A percentile compares a stretch with the other conserved stretches of the same genome.
phyloP scores from a whole-genome alignment of 2,329 filamentous ascomycete genomes.

The Helotiales sp. region DNA sequence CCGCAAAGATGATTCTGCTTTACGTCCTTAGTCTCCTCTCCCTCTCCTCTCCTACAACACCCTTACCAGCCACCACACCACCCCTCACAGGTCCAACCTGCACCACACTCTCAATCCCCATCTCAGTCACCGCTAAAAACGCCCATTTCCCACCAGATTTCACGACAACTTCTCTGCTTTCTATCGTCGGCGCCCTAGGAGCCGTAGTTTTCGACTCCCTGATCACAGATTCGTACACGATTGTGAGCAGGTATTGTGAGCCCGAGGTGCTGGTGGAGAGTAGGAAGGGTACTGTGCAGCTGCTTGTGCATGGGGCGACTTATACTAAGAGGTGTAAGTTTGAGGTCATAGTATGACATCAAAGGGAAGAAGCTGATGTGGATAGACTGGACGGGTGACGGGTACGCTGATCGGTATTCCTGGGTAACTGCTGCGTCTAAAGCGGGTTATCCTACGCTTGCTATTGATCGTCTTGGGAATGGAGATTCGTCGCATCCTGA shows the following conservation, averaged over 20 bases:
- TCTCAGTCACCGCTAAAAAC: not conserved
- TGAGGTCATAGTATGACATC: too few relatives aligned
- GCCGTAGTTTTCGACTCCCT: not conserved
- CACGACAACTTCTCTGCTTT: conserved; percentile 2
- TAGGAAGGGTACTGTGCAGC: conserved; percentile 31
- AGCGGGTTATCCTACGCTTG: conserved; percentile 37
- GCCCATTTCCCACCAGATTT: not conserved
- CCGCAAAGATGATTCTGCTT: not conserved
- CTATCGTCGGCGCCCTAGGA: not conserved
- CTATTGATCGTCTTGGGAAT: conserved; percentile 40
- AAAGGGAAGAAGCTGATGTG: not conserved
- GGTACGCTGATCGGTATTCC: conserved; percentile 25
- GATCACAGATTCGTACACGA: conserved; percentile 26
- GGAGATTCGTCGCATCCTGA: conserved; percentile 37
- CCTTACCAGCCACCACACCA: not conserved
- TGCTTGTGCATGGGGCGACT: conserved; percentile 37
- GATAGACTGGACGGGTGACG: conserved; percentile 31
- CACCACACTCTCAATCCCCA: not conserved
- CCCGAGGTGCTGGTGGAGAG: conserved; percentile 10
- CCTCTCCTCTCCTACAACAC: not conserved
- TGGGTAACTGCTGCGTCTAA: conserved; percentile 35
- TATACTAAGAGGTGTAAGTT: conserved; percentile 33
- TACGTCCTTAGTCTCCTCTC: not conserved
- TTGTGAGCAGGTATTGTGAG: conserved; percentile 33
- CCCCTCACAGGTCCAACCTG: not conserved